Base-by-base conservation (phyloP, 2,329 filamentous ascomycete species). In the Plenodomus tracheiphilus region DNA sequence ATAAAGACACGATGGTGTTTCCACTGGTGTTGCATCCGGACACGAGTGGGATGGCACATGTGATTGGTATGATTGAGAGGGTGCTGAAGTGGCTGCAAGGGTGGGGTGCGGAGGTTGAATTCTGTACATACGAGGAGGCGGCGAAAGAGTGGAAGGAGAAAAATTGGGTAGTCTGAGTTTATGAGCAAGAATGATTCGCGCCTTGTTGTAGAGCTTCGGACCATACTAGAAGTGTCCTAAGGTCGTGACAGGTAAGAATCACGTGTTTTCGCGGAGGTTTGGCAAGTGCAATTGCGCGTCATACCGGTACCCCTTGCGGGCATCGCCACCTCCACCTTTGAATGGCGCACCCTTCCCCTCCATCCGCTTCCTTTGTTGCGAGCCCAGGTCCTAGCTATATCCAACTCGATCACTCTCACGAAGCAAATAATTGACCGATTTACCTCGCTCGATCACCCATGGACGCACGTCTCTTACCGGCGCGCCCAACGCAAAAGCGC, bases 11-110 rank as follows among this genome's bases (percentile, higher is more conserved):
- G 62, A 70, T 75, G 22, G 66, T 83, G 0, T 83, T 83, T 43
- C 77, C 78, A 16, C 61, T 84, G 16, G 68, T 83, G 2, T 63
- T 84, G 59, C 81, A 84, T 68, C 81, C 81, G 0, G 81, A 84
- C 68, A 83, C 79, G 2, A 82, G 77, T 59, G 82, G 82, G 0
- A 82, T 84, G 79, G 80, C 81, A 39, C 82, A 85, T 73, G 75
- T 85, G 1, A 79, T 84, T 58, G 81, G 81, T 0, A 83, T 83
- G 80, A 56, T 82, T 17, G 76, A 81, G 62, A 72, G 79, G 40
- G 74, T 81, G 53, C 66, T 83, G 51, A 59, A 43, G 28, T 84
- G 80, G 79, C 44, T 84, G 59, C 72, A 76, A 65, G 68, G 62
- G 3, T 77, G 71, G 56, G 75, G 72, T 3, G 71, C 72, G 8